Base-by-base conservation (phyloP, 176 grass and related monocot genomes). In the Themeda triandra region DNA sequence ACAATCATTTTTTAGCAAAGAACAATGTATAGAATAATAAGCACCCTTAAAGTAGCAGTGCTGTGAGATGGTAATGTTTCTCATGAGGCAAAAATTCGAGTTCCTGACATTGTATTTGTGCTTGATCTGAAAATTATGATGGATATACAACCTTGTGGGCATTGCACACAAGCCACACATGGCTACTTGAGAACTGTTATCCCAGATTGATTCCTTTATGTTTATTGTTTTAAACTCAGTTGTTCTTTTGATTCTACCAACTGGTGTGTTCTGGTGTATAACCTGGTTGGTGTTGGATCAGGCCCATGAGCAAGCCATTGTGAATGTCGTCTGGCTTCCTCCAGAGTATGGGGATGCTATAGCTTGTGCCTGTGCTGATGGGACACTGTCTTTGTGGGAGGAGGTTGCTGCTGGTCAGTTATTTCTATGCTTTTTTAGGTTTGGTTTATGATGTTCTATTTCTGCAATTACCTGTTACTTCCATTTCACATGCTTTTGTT, bases 301-400 rank as follows among this genome's bases (percentile, higher is more conserved):
- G 96, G 91, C 89, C 28, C 91, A 96, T 32, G 78, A 80, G 69
- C 82, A 82, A 63, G 73, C 70, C 64, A 87, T 99, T 75, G 40
- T 77, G 60, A 87, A 84, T 83, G 79, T 96, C 0, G 66, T 92
- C 59, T 99, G 91, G 91, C 74, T 95, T 87, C 96, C 96, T 84
- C 92, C 88, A 1, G 93, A 99, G 79, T 88, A 89, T 17, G 93
- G 96, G 1, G 96, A 99, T 84, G 96, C 96, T 45, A 82, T 99
- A 80, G 91, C 93, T 76, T 99, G 96, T 88, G 77, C 92, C 59
- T 96, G 78, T 85, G 71, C 80, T 79, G 93, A 96, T 76, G 89
- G 93, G 46, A 88, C 85, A 4, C 81, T 99, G n/a, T 99, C 96
- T 40, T 87, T 99, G 71, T 99, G 96, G 93, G 96, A 99, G 83